Base-by-base conservation (phyloP, 1,284 basidiomycete species). In the Cryptococcus amylolentus region DNA sequence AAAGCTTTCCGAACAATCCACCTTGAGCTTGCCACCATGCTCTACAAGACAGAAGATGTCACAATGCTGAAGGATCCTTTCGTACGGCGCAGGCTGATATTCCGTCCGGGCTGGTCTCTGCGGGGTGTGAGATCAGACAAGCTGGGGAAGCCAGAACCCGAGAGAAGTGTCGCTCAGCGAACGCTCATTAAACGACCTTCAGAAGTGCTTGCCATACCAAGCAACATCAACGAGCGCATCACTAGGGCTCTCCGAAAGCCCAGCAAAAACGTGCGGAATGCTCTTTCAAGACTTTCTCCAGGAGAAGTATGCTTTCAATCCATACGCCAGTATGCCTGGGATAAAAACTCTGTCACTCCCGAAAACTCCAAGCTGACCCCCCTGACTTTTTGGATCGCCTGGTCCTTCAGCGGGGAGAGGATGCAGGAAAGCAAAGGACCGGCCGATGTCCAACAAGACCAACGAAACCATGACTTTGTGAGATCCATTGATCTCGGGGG, bases 101-200 rank as follows among this genome's bases (percentile, higher is more conserved):
- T 63, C 26, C 51, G 61, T 18, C 61, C 61, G 1, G 61, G 61
- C 13, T 63, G 56, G 54, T 57, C 53, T 5, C 38, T 60, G 23
- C 23, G 42, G 5, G 55, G 55, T 14, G 55, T 63, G 28, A 51
- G 55, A 31, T 10, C 13, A 1, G 38, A 40, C 5, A 49, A 54
- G 9, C 47, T 45, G 12, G 10, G 10, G 13, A 20, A 52, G 26
- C 42, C 45, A 4, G 27, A 50, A 45, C 47, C 49, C 9, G 52
- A 54, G n/a, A n/a, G 56, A 41, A 47, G 39, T n/a, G 41, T 54
- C 7, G 43, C 53, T 9, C 52, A 54, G 12, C 27, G 41, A n/a
- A 37, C 28, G 10, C 20, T 50, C 1, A 16, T 63, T 10, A 35
- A 13, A 41, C 10, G 58, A 14, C 28, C 40, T 16, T 44, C 55